phyloP scores from a whole-genome alignment of 2,329 filamentous ascomycete species.

The Chrysosporium queenslandicum region DNA sequence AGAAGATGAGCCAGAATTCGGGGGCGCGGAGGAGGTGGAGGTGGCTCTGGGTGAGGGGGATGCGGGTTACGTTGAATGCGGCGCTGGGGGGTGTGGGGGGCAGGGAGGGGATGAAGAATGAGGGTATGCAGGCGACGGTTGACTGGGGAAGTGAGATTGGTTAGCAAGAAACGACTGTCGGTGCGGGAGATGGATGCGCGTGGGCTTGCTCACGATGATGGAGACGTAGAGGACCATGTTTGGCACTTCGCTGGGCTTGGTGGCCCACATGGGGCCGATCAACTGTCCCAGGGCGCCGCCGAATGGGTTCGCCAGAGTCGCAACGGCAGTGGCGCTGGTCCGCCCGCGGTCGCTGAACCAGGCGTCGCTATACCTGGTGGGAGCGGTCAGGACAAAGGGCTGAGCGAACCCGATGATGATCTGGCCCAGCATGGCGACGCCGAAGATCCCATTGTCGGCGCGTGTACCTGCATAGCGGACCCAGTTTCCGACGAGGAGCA shows the following conservation, averaged over 20 bases:
- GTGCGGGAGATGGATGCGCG: neutral
- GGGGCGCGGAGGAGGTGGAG: slow-evolving; percentile 47
- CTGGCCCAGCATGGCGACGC: slow-evolving; percentile 79
- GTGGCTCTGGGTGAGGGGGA: slow-evolving; percentile 48
- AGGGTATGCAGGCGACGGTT: slow-evolving; percentile 57
- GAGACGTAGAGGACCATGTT: slow-evolving; percentile 75
- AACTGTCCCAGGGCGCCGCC: slow-evolving; percentile 83
- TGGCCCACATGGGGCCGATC: slow-evolving; percentile 68
- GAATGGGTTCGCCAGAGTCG: slow-evolving; percentile 78
- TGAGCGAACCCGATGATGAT: slow-evolving; percentile 82
- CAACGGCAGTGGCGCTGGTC: slow-evolving; percentile 76
- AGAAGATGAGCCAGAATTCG: slow-evolving; percentile 69
- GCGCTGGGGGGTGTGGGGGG: slow-evolving; percentile 70
- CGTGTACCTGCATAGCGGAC: slow-evolving; percentile 66
- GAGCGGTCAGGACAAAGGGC: slow-evolving; percentile 81
- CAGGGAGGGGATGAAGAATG: slow-evolving; percentile 65
- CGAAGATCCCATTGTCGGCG: slow-evolving; percentile 53
- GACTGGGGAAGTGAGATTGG: slow-evolving; percentile 35
- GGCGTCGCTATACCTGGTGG: slow-evolving; percentile 81
- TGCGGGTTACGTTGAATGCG: slow-evolving; percentile 48
- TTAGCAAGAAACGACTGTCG: neutral
- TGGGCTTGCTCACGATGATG: slow-evolving; percentile 56
- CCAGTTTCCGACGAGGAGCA: slow-evolving; percentile 82
- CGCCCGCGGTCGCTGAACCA: slow-evolving; percentile 85
- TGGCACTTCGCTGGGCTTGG: slow-evolving; percentile 54